These are phyloP conservation scores for Lasiodiplodia hormozganensis DNA, from an alignment of 2,329 filamentous ascomycete species.

Conservation along the genomic window DNA sequence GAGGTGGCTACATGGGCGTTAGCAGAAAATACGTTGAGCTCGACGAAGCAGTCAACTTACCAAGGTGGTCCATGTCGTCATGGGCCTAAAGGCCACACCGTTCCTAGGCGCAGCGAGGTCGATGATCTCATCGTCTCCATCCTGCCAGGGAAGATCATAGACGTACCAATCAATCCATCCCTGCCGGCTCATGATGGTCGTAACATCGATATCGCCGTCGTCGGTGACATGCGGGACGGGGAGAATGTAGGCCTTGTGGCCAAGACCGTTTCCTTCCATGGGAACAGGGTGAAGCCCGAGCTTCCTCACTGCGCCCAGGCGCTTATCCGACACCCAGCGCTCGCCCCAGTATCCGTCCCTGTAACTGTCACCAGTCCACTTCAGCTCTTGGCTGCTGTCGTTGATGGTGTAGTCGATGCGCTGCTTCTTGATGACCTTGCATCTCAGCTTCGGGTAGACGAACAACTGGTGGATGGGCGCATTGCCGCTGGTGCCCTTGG, in stretches of 20 bases:
- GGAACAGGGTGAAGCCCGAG: not conserved
- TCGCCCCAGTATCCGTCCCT: not conserved
- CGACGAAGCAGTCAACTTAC: not conserved
- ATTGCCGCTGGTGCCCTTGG: not conserved
- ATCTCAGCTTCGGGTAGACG: not conserved
- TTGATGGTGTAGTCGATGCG: constrained; percentile 10
- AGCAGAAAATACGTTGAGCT: not conserved
- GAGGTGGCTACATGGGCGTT: not conserved
- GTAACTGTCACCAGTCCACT: constrained; percentile 7
- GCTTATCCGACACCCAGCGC: not conserved
- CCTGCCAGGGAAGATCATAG: not conserved
- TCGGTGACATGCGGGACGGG: not conserved
- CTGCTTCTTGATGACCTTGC: constrained; percentile 8
- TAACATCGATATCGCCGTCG: not conserved
- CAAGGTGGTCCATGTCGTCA: constrained; percentile 3
- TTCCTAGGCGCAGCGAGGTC: not conserved
- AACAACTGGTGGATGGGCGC: constrained; percentile 1
- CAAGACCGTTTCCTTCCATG: not conserved
- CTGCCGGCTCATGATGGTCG: not conserved
- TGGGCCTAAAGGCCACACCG: not conserved
- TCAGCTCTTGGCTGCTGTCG: constrained; percentile 6
- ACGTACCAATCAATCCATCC: not conserved
- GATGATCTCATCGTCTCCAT: not conserved
- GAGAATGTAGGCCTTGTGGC: not conserved
- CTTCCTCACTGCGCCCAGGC: not conserved